These are phyloP conservation scores for Fusarium bulbicola DNA, from an alignment of 2,329 filamentous ascomycete species.

Conservation along the genomic window DNA sequence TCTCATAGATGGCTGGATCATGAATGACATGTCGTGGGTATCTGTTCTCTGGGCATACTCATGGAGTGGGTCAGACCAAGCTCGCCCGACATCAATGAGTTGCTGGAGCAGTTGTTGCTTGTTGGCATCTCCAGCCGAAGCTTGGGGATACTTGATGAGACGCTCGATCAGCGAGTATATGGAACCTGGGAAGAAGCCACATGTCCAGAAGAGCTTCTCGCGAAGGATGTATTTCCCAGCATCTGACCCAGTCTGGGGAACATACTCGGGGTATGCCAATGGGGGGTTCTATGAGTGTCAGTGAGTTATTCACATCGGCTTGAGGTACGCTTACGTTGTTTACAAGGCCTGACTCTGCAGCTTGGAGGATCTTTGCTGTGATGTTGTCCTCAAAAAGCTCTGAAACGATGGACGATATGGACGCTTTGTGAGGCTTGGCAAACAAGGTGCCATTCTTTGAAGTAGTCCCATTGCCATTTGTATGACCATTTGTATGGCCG, in stretches of 20 bases:
- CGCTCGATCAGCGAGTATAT: conserved; percentile 49
- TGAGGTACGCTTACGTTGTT: conserved; percentile 14
- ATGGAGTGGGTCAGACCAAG: conserved; percentile 50
- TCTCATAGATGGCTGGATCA: conserved; percentile 59
- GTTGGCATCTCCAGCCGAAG: conserved; percentile 14
- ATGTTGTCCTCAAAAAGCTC: conserved; percentile 36
- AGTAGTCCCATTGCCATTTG: neutral
- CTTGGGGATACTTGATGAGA: conserved; percentile 44
- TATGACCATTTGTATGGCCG: neutral
- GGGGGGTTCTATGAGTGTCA: conserved; percentile 25
- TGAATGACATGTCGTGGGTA: conserved; percentile 65
- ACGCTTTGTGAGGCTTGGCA: neutral
- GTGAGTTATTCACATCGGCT: rapidly evolving
- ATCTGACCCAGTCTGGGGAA: conserved; percentile 25
- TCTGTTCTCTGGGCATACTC: conserved; percentile 51
- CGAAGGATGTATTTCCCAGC: conserved; percentile 32
- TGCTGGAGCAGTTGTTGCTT: conserved; percentile 36
- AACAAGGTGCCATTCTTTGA: neutral
- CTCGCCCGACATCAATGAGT: conserved; percentile 31
- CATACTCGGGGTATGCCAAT: conserved; percentile 35
- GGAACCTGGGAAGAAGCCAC: conserved; percentile 52
- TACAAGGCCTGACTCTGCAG: conserved; percentile 12
- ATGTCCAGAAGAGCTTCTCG: conserved; percentile 47
- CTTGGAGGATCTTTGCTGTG: conserved; percentile 29
- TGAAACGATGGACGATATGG: neutral